Evolutionary conservation across 441 rosid genomes (phyloP), one percentile per base, ranked within the genome.

Genomic region (Adansonia grandidieri): DNA sequence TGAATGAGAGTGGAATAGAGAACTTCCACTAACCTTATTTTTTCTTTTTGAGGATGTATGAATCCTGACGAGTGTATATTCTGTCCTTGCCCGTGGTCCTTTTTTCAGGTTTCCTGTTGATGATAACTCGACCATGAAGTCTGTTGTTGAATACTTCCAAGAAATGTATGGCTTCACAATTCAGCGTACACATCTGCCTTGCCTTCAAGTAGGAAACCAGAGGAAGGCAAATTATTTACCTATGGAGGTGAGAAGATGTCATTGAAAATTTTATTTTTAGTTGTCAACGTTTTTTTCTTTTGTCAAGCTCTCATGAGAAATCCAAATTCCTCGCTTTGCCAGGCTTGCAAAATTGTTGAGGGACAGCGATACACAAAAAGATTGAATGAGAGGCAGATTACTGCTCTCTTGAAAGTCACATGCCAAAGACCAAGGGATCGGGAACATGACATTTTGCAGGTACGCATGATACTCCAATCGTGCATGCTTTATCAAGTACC

Each of bases 271-370:
- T 70, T 13, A 9, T 28, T 54, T 9, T 63, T 22, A 19, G 10
- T 45, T 9, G 24, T 81, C 62, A 14, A 24, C 45, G 5, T 61
- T n/a, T 17, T 37, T 22, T 15, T 13, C 58, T 75, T 32, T 24
- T 72, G 37, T 10, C 37, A 63, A 9, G 28, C 37, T 47, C 22
- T 19, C 66, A 4, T 79, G 54, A 44, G 68, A 73, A 45, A 76
- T 78, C 76, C 75, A 42, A 15, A 47, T 53, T 15, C 24, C 5
- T 48, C 73, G 86, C 54, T 73, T 80, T 78, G 4, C 22, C 62
- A 96, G 99, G 99, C 97, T 37, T 96, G 99, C 88, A 96, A 96
- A 86, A 96, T 96, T 77, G 99, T 96, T 0, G 99, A 93, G 83
- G 99, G 99, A 61, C 99, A 96, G 81, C 83, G 99, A 40, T 96